Base-by-base conservation (phyloP, 805 yeast species). In the Suhomyces sp. region DNA sequence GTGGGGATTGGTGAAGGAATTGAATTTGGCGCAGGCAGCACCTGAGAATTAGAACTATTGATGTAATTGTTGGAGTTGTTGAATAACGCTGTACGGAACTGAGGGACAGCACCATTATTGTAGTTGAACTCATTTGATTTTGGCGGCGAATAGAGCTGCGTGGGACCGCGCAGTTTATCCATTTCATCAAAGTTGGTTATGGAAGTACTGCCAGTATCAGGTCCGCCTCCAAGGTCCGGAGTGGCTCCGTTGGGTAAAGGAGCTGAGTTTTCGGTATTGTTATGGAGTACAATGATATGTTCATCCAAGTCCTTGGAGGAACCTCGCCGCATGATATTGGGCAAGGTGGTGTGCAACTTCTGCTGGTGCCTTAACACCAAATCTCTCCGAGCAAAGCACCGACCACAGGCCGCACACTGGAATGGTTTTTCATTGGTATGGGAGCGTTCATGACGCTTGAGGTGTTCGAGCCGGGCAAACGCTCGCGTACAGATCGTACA, bases 371-470 rank as follows among this genome's bases (percentile, higher is more conserved):
- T 75, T 36, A 93, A 71, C 19, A 93, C 88, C 54, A 84, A 70
- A 56, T 84, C 91, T 38, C 97, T 68, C 38, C 98, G 70, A 4
- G 98, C 97, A 65, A 93, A 91, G 54, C 96, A 85, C 32, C 98
- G 78, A 21, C 95, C 97, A 61, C 98, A 91, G 6, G 90, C 90
- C 2, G 95, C 95, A 63, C 98, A 91, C 55, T 87, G 93, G 64
- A 83, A 91, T 1, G 98, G 98, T 56, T 88, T 65, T 53, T 85
- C 95, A 53, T 83, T 83, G 1, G 95, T 84, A 57, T 86, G 98
- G 0, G 98, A 90, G 39, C 96, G 70, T 52, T 84, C 67, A 63
- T 91, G 98, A 0, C 96, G 86, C 48, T 91, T 87, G 48, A 91
- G 68, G 56, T 93, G 98, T 60, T 91, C 98, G 31, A 87, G 71